A percentile compares a stretch with the other conserved stretches of the same genome.
Conservation (phyloP, 768 basidiomycete genomes). For the Pleurotus djamor region DNA sequence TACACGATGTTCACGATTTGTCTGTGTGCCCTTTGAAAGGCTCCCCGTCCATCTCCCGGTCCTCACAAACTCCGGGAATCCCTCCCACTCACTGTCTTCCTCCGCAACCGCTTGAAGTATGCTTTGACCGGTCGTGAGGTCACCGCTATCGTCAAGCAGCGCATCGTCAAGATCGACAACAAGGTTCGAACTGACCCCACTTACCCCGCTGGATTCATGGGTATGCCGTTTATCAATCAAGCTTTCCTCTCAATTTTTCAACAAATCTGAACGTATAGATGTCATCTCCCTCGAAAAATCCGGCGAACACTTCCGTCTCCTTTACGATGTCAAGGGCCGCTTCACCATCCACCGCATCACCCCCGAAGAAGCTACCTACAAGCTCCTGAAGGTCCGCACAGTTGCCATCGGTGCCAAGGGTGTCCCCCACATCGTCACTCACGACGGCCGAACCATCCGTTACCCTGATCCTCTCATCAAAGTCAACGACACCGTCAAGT, state of each 20-base stretch:
- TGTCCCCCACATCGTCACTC: constrained; percentile 96
- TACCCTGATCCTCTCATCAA: constrained; percentile 96
- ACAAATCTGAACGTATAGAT: constrained; percentile 46
- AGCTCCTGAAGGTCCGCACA: constrained; percentile 91
- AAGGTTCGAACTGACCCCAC: constrained; percentile 98
- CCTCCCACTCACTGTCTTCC: constrained; percentile 95
- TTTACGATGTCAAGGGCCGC: constrained; percentile 99
- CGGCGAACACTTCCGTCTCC: constrained; percentile 97
- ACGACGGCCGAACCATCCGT: constrained; percentile 99
- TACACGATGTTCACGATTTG: constrained; percentile 4
- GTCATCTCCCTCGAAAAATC: constrained; percentile 98
- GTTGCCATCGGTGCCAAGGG: constrained; percentile 91
- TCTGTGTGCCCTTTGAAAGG: constrained; percentile 40
- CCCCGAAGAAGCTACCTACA: constrained; percentile 94
- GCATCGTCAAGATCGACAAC: constrained; percentile 96
- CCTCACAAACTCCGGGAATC: constrained; percentile 99
- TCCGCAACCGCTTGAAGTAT: constrained; percentile 99
- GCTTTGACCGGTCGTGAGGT: constrained; percentile 97
- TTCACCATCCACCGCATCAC: constrained; percentile 99
- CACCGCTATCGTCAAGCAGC: constrained; percentile 90
- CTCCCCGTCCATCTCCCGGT: constrained; percentile 95
- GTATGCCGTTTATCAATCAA: constrained; percentile 40
- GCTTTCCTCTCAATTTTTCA: not conserved
- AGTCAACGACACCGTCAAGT: constrained; percentile 98
- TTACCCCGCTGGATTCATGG: constrained; percentile 97